phyloP scores from a whole-genome alignment of 2,329 filamentous ascomycete species.

The Tolypocladium album region DNA sequence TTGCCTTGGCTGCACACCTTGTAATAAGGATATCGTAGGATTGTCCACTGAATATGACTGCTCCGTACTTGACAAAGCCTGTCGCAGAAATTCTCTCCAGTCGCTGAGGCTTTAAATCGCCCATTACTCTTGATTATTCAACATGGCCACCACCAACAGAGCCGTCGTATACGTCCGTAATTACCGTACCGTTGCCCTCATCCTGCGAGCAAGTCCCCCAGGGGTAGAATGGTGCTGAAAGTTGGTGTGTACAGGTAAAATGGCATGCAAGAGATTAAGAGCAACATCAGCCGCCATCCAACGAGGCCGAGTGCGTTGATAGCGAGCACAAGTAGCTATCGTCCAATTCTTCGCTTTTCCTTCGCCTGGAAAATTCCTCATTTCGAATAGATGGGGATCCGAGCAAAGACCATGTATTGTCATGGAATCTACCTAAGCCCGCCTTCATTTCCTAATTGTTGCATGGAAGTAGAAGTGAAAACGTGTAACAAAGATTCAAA shows the following conservation, averaged over 20 bases:
- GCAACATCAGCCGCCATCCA: not conserved
- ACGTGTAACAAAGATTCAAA: not conserved
- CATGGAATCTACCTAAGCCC: not conserved
- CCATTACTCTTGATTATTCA: not conserved
- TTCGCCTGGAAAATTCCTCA: too few relatives aligned
- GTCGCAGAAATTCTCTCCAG: not conserved
- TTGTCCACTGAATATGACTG: not conserved
- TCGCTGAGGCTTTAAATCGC: not conserved
- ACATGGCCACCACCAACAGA: not conserved
- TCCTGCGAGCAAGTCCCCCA: not conserved
- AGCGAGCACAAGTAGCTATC: not conserved
- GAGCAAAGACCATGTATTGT: not conserved
- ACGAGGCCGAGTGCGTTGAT: not conserved
- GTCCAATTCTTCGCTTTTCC: not conserved
- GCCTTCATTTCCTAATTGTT: not conserved
- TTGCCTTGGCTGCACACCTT: not conserved
- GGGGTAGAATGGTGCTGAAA: not conserved
- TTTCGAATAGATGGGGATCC: not conserved
- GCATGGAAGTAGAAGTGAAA: not conserved
- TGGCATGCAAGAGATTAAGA: not conserved
- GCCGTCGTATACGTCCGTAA: not conserved
- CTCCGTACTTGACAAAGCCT: not conserved
- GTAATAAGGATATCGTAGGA: not conserved
- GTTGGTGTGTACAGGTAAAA: not conserved
- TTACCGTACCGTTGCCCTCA: not conserved